These are phyloP conservation scores for Sporothrix globosa DNA, from an alignment of 2,329 filamentous ascomycete genomes.

Conservation along the genomic window DNA sequence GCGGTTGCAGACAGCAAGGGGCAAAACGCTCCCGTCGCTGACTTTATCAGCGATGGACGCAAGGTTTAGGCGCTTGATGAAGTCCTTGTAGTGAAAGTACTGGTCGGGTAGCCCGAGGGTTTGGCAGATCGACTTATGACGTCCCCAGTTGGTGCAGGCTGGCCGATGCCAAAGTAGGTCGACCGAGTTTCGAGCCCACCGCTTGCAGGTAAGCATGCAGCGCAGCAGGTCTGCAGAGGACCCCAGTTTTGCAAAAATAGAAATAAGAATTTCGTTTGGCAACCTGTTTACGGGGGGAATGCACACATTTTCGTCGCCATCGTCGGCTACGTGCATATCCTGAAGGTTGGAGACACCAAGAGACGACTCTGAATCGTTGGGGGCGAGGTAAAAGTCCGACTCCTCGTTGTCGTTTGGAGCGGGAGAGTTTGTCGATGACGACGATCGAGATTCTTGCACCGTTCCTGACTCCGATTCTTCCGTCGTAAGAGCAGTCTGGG, in stretches of 20 bases:
- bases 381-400: constrained; percentile 86
- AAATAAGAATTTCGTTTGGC: constrained; percentile 92
- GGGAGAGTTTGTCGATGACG: constrained; percentile 74
- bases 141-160: constrained; percentile 82
- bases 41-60: constrained; percentile 73
- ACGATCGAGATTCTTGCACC: constrained; percentile 59
- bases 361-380: constrained; percentile 93
- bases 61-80: constrained; percentile 90
- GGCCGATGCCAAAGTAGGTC: constrained; percentile 94
- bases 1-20: constrained; percentile 81
- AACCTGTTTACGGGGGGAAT: constrained; percentile 80
- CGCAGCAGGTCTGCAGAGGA: constrained; percentile 75
- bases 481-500: constrained; percentile 37
- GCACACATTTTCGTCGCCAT: constrained; percentile 50
- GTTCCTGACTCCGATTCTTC: constrained; percentile 42
- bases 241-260: constrained; percentile 83
- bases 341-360: constrained; percentile 78
- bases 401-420: constrained; percentile 81
- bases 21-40: constrained; percentile 85
- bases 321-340: constrained; percentile 70
- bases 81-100: constrained; percentile 85
- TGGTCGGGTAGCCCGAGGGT: constrained; percentile 73
- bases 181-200: constrained; percentile 90
- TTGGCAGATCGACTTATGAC: constrained; percentile 77
- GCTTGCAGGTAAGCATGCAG: constrained; percentile 92